Percentiles rank a stretch among this genome's conserved stretches.
Conservation (phyloP, 306 rosid genomes). For the Vachellia collinsii region DNA sequence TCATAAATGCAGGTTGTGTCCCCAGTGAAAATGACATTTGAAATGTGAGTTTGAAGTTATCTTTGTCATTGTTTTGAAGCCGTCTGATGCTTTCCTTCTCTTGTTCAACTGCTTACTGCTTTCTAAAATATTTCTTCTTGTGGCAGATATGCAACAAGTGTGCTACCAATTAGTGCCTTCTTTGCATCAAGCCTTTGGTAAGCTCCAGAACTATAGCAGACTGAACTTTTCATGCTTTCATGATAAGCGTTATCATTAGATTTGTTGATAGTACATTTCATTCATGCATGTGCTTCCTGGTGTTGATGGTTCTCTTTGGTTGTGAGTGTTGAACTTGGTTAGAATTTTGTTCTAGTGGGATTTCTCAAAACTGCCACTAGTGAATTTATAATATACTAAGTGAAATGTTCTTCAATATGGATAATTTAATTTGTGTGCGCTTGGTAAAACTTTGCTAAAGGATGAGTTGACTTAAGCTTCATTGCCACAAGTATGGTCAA, state of each 20-base stretch:
- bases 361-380: background rate
- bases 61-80: conserved; percentile 18
- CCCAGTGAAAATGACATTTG: conserved; percentile 93
- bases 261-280: background rate
- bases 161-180: conserved; percentile 91
- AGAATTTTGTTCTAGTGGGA: background rate
- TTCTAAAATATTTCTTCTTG: conserved; percentile 21
- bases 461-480: conserved; percentile 1
- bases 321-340: background rate
- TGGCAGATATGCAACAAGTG: conserved; percentile 93
- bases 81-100: conserved; percentile 2
- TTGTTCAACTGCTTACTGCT: conserved; percentile 19
- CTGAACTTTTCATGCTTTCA: background rate
- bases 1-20: conserved; percentile 75
- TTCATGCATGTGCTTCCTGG: background rate
- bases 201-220: conserved; percentile 37
- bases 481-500: background rate
- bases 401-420: background rate
- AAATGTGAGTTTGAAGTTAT: conserved; percentile 66
- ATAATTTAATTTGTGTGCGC: conserved; percentile 7
- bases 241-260: background rate
- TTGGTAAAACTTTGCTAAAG: background rate
- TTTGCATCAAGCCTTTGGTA: conserved; percentile 98
- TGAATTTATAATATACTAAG: background rate
- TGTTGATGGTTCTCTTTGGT: background rate